phyloP scores from a whole-genome alignment of 345 rosid species.

The Pseudoturritis turrita region DNA sequence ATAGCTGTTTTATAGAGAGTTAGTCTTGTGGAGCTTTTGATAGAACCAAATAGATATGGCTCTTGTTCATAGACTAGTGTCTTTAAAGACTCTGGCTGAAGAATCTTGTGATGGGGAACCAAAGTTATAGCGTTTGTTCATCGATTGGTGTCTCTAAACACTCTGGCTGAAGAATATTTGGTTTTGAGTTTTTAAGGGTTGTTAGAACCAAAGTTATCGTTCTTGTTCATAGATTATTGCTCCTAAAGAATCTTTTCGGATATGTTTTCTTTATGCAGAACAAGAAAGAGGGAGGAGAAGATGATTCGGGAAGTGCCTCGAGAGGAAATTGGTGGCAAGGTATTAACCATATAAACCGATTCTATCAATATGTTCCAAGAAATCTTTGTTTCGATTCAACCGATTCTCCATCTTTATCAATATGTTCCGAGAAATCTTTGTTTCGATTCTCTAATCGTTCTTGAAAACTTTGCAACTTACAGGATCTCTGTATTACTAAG shows the following conservation, averaged over 20 bases:
- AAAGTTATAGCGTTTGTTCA: too few species aligned
- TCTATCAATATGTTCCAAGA: neutral
- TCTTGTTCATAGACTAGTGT: neutral
- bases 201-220: neutral
- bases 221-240: neutral
- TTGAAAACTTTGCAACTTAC: neutral
- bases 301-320: conserved; percentile 71
- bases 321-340: conserved; percentile 99
- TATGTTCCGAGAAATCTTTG: neutral
- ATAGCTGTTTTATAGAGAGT: neutral
- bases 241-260: neutral
- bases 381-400: conserved; percentile 3
- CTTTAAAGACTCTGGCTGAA: too few species aligned
- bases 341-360: conserved; percentile 11
- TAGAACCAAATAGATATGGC: neutral
- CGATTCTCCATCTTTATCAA: neutral
- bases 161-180: too few species aligned
- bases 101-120: too few species aligned
- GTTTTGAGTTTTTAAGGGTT: neutral
- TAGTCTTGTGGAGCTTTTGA: neutral
- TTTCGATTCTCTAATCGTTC: conserved; percentile 10
- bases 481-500: conserved; percentile 35
- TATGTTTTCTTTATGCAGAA: conserved; percentile 29
- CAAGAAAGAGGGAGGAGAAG: conserved; percentile 65
- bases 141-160: too few species aligned